A percentile compares a stretch with the other conserved stretches of the same genome.
phyloP scores from a whole-genome alignment of 2,329 filamentous ascomycete species.

The Cadophora sp. region DNA sequence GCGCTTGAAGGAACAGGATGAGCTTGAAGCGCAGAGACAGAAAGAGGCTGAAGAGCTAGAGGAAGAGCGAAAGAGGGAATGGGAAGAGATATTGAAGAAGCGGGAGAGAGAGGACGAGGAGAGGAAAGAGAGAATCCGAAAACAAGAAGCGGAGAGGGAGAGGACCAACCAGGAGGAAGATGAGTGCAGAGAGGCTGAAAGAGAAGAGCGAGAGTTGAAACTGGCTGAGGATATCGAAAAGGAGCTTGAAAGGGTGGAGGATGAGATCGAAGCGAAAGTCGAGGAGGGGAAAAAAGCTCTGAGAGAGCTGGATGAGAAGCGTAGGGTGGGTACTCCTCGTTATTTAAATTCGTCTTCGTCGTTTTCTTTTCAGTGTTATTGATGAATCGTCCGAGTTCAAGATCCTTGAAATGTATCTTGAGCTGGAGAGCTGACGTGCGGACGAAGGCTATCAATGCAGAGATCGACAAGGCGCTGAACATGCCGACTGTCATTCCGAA shows the following conservation, averaged over 20 bases:
- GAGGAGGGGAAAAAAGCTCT: conserved; percentile 38
- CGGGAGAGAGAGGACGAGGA: conserved; percentile 33
- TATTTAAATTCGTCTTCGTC: background rate
- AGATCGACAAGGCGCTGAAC: conserved; percentile 40
- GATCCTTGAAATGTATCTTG: background rate
- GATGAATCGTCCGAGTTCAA: background rate
- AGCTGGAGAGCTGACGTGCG: background rate
- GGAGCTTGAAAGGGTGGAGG: conserved; percentile 40
- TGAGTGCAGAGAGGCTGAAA: conserved; percentile 31
- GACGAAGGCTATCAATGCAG: conserved; percentile 39
- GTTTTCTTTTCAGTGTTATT: background rate
- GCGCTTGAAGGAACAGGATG: conserved; percentile 34
- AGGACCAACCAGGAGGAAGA: conserved; percentile 33
- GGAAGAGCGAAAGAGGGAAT: conserved; percentile 28
- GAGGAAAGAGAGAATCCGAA: conserved; percentile 16
- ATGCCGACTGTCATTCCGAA: conserved; percentile 38
- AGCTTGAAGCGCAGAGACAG: conserved; percentile 27
- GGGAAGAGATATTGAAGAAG: conserved; percentile 33
- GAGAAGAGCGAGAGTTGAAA: conserved; percentile 31
- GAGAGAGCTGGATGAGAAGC: conserved; percentile 38
- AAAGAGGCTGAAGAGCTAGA: conserved; percentile 32
- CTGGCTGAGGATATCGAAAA: conserved; percentile 35
- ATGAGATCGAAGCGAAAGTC: conserved; percentile 40
- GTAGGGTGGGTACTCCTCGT: conserved; percentile 31
- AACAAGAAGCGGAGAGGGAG: conserved; percentile 32